Evolutionary conservation across 2,329 filamentous ascomycete genomes (phyloP), one percentile per base, ranked within the genome.

Genomic region (Cladophialophora carrionii): DNA sequence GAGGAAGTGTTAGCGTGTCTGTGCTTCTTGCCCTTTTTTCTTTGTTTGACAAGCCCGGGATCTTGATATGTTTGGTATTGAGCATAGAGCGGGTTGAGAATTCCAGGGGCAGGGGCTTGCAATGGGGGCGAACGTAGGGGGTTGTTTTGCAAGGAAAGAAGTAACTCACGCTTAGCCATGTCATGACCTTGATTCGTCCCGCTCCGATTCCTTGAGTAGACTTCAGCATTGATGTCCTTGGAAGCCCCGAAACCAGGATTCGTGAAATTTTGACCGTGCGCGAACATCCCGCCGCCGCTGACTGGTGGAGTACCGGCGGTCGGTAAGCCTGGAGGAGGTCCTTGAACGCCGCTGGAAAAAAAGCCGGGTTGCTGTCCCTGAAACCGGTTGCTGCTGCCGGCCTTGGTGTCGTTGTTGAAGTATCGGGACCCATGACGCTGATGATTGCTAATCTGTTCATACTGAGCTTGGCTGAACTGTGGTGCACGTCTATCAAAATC

Each of bases 1-100:
- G 94, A 98, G 91, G 93, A 96, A 94, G 94, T 97, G 92, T 97
- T 96, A 95, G 92, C 94, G 89, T 97, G 93, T 89, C 93, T 96
- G 87, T 97, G 94, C 92, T 97, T 97, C 88, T 96, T 97, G 85
- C 92, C 92, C 92, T 96, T 96, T 88, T 96, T 97, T 90, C 96
- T 96, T 87, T 96, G 92, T 89, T 96, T 96, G 83, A 91, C 89
- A 78, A 82, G 80, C 83, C 90, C 90, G 83, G 89, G 88, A 79
- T 96, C 92, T 88, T 93, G 90, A 83, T 91, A 92, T 82, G 87
- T 87, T 84, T 90, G 83, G 78, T 88, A 85, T 62, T 72, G 70
- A 82, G 90, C 91, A 84, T 96, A 96, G 85, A 95, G 91, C 86
- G 91, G 90, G 86, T 87, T 90, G 83, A 94, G 85, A 85, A 93